These are phyloP conservation scores for Dactylellina cionopaga DNA, from an alignment of 2,329 filamentous ascomycete genomes.

Conservation along the genomic window DNA sequence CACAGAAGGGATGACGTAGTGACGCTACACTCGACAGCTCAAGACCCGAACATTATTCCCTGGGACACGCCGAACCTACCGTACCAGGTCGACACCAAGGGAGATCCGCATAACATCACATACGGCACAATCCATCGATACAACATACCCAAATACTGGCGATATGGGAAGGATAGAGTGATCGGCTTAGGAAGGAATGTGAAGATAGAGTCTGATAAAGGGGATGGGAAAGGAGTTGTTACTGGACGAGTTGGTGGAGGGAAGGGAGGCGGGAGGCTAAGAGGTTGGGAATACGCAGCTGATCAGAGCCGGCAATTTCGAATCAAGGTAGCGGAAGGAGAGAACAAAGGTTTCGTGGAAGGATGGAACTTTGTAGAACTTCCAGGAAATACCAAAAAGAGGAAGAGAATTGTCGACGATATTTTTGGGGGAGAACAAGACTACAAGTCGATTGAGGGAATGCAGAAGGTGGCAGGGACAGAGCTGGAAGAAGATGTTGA, in stretches of 20 bases:
- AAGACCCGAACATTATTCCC: constrained; percentile 42
- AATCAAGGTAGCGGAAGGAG: constrained; percentile 49
- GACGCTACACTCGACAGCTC: constrained; percentile 20
- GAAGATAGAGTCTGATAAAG: constrained; percentile 71
- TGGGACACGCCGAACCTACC: constrained; percentile 53
- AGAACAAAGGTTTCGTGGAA: constrained; percentile 51
- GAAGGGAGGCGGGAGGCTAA: constrained; percentile 22
- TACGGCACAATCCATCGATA: constrained; percentile 80
- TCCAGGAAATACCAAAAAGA: constrained; percentile 29
- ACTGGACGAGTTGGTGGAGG: constrained; percentile 26
- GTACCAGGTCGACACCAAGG: constrained; percentile 73
- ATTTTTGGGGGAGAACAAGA: background rate
- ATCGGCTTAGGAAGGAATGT: constrained; percentile 72
- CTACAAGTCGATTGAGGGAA: constrained; percentile 44
- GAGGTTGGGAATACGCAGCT: constrained; percentile 53
- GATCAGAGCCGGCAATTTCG: constrained; percentile 53
- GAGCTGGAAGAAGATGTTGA: constrained; percentile 36
- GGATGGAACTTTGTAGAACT: constrained; percentile 55
- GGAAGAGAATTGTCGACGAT: constrained; percentile 26
- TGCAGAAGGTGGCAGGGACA: constrained; percentile 41
- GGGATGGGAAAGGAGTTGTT: constrained; percentile 60
- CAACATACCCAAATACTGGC: constrained; percentile 75
- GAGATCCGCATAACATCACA: constrained; percentile 77
- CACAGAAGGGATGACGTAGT: background rate
- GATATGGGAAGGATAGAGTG: constrained; percentile 74